Evolutionary conservation across 768 basidiomycete species (phyloP), one percentile per base, ranked within the genome.

Genomic region (Favolaschia claudopus): DNA sequence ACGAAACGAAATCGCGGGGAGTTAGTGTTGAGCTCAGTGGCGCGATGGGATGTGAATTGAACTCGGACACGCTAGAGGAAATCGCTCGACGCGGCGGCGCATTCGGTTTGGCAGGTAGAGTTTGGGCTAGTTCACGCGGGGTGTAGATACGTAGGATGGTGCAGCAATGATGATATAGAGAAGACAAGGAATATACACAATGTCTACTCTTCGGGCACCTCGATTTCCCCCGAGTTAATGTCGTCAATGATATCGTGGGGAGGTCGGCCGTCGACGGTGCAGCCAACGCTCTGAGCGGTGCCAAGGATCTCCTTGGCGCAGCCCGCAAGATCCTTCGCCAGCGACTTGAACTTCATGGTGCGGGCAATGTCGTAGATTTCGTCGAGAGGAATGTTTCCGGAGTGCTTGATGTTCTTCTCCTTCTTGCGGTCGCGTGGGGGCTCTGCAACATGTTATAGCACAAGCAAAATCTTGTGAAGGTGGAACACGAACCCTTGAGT

Each of bases 361-460:
- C 97, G 92, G 65, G 96, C 96, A 76, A 98, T 96, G 65, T 95
- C 90, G 73, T 92, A 77, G 72, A 99, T 95, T 76, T 97, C 94
- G 71, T 96, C 95, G 55, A 98, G 83, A 55, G 95, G 72, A 65
- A 99, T 85, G 82, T 98, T 99, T 60, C 97, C 97, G 62, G 79
- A 78, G 85, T 99, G 97, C 79, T 98, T 98, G 83, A 99, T 97
- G 86, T 99, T 99, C 86, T 99, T 99, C 87, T 99, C 96, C 89
- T 99, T 99, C 81, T 99, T 99, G 66, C 97, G 91, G 82, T 99
- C 97, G 71, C 97, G 94, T 68, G 95, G 95, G 65, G 97, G 95
- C 84, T 99, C 96, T 96, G 74, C 5, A 70, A 17, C 29, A 53
- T 19, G 39, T 38, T 34, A 50, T 52, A 51, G 14, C 38, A 44